Evolutionary conservation across 1,284 basidiomycete species (phyloP), one percentile per base, ranked within the genome.

Genomic region (Takashimella tepidaria): DNA sequence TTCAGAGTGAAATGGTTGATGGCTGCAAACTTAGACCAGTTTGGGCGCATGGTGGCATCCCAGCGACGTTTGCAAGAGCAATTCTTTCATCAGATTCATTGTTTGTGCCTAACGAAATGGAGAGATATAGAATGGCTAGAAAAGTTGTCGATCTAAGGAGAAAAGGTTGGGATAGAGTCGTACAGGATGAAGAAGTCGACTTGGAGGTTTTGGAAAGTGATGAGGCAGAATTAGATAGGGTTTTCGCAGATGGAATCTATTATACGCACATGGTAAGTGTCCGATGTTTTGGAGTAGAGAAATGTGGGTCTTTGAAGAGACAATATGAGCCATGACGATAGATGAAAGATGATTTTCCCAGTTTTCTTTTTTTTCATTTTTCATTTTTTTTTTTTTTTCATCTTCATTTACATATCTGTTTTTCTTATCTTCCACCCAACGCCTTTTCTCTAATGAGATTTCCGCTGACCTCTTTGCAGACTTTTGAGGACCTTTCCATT

Each of bases 171-270:
- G 66, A 72, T 47, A 54, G 54, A 37, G 58, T 53, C 24, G 41
- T 44, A 3, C 4, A 45, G 27, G 49, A 41, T 26, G 52, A 49
- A 20, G 27, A 21, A 2, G 50, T 47, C 11, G 62, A 61, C 3
- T 31, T 61, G 51, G 67, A 70, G 8, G 66, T 61, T 46, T 71
- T 69, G 64, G 72, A 73, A n/a, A 70, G 73, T 45, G 71, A 75
- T 27, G 70, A 71, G 53, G 59, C 49, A n/a, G 66, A 74, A 55
- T 52, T 87, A 79, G 77, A 75, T n/a, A 79, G 77, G 53, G 80
- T 95, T 63, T 95, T 97, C 69, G 75, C 80, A 27, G 77, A 82
- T 24, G 88, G 88, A 4, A 89, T 96, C 24, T 88, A 92, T 74
- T 96, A 95, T 70, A 79, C 82, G 11, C 90, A 92, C 69, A 89